Evolutionary conservation across 768 basidiomycete species (phyloP).

Genomic region (Coprinellus micaceus): DNA sequence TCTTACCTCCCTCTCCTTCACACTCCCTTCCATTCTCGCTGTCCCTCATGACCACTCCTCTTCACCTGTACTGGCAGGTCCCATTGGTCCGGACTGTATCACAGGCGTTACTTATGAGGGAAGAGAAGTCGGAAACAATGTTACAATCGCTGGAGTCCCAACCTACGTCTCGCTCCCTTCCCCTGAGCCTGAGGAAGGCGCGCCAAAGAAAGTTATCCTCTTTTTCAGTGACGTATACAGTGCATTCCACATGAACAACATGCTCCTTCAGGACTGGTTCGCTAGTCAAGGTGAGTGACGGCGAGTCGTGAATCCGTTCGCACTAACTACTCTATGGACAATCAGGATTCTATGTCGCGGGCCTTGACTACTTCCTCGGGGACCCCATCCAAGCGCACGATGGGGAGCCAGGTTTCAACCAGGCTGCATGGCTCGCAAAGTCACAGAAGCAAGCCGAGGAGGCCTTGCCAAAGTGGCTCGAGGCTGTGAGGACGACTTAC

Average conservation of each 20-base stretch:
- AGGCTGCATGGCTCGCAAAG: constrained; percentile 39
- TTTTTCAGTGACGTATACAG: constrained; percentile 59
- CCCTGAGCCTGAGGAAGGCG: neutral
- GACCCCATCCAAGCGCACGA: constrained; percentile 42
- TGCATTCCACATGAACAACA: constrained; percentile 53
- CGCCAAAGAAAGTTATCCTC: constrained; percentile 44
- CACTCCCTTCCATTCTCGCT: neutral
- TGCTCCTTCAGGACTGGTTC: constrained; percentile 61
- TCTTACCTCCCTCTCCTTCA: too few species aligned
- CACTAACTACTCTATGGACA: neutral
- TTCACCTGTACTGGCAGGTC: constrained; percentile 32
- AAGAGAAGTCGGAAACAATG: constrained; percentile 37
- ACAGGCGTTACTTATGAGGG: constrained; percentile 50
- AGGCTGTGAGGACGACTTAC: constrained; percentile 44
- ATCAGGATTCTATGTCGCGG: constrained; percentile 54
- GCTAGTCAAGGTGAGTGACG: constrained; percentile 47
- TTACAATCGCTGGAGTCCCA: constrained; percentile 38
- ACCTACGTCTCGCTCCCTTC: constrained; percentile 53
- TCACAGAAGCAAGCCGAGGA: constrained; percentile 19
- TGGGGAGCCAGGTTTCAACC: constrained; percentile 32
- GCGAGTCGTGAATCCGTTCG: neutral
- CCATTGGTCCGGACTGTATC: constrained; percentile 43
- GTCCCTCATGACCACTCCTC: neutral
- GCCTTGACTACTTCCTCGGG: constrained; percentile 62
- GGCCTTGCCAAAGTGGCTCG: constrained; percentile 46